Conservation (phyloP, 2,329 filamentous ascomycete species). For the Colletotrichum paranaense region DNA sequence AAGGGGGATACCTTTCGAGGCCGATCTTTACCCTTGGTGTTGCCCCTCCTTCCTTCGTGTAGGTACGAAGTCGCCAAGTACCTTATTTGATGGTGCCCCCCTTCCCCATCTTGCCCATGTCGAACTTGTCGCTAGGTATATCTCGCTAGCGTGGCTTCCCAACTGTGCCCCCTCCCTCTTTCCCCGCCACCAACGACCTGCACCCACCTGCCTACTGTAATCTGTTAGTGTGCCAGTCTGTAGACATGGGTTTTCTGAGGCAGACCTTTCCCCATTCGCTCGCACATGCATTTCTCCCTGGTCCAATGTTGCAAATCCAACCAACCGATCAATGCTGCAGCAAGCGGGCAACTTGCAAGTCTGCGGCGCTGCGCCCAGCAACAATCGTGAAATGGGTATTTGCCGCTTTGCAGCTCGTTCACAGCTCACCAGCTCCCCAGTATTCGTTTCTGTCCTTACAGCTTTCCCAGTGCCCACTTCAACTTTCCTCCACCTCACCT, state of each 20-base stretch:
- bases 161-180: conserved; percentile 4
- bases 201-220: background rate
- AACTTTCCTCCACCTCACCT: background rate
- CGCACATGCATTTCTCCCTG: conserved; percentile 19
- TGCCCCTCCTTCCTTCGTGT: background rate
- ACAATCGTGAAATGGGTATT: background rate
- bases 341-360: background rate
- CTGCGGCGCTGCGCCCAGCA: background rate
- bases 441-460: background rate
- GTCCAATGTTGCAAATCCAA: background rate
- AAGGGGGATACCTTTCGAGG: background rate
- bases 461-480: background rate
- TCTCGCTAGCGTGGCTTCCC: background rate
- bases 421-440: background rate
- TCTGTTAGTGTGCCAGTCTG: background rate
- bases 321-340: conserved; percentile 3
- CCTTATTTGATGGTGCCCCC: background rate
- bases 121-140: background rate
- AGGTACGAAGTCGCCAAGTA: background rate
- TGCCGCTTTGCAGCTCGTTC: background rate
- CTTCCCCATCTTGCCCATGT: background rate
- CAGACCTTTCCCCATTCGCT: conserved; percentile 18
- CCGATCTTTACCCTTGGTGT: background rate
- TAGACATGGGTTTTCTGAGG: background rate
- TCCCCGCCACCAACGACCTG: conserved; percentile 18